Base-by-base conservation (phyloP, 2,329 filamentous ascomycete genomes). In the Penicillium oxalicum region DNA sequence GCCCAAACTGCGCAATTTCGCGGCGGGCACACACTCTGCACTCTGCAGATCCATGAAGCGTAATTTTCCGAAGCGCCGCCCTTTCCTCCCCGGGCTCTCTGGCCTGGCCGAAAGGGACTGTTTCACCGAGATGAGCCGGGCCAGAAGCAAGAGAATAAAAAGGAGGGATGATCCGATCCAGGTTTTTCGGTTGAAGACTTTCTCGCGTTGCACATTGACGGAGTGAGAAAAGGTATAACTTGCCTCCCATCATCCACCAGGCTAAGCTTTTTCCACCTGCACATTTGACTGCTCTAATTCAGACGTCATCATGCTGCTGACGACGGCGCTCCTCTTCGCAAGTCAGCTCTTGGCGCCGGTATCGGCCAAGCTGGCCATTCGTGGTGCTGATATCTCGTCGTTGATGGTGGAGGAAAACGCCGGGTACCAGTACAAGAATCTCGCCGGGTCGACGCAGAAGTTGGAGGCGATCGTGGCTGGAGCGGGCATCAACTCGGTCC, bases 321-420 rank as follows among this genome's bases (percentile, higher is more conserved):
- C 51, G 11, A 46, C 45, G 9, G 26, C 54, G 9, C 28, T 58
- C 26, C 44, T 61, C 24, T 41, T 61, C 25, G 49, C 56, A 27
- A 32, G 41, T 8, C 47, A 51, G 44, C 44, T 60, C 26, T 43
- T 63, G 12, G 37, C 50, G 13, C 47, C 60, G 24, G 53, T 51
- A n/a, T 56, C 65, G 3, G 74, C 74, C 2, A 73, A 78, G 26
- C 72, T 88, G 3, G 77, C 76, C 1, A 84, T 83, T 66, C 81
- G 78, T 54, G 84, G 85, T 7, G 82, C 80, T 3, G 84, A 88
- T 67, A 87, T 84, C 77, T 87, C 83, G 1, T 88, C 85, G 0
- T 74, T 84, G 1, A 63, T 77, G 0, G 67, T 87, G 5, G 79
- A 86, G 58, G 84, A 88, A 61, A 69, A 73, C 2, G 72, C 77